These are phyloP conservation scores for Ceratobasidium sp. DNA, from an alignment of 1,284 basidiomycete species.

Conservation along the genomic window DNA sequence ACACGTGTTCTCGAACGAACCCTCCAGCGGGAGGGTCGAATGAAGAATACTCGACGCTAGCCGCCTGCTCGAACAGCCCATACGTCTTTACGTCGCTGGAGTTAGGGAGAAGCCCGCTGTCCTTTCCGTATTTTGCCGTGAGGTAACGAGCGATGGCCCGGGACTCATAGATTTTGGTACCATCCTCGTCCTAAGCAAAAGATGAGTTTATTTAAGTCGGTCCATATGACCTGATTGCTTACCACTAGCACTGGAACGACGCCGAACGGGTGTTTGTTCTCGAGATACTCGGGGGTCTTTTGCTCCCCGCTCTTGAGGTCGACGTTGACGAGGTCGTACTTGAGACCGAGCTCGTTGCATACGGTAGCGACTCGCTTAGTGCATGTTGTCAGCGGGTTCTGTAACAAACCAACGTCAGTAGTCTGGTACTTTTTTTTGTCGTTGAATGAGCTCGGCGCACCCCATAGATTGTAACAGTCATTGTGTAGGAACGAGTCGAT, in stretches of 20 bases:
- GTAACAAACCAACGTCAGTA: too few relatives aligned
- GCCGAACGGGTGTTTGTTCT: constrained; percentile 43
- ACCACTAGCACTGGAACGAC: constrained; percentile 36
- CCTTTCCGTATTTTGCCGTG: constrained; percentile 60
- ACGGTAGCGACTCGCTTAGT: constrained; percentile 45
- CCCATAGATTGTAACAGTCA: too few relatives aligned
- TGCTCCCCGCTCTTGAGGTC: constrained; percentile 42
- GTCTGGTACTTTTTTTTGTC: too few relatives aligned
- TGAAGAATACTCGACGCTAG: constrained; percentile 56
- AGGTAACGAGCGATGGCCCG: constrained; percentile 69
- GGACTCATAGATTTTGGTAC: constrained; percentile 57
- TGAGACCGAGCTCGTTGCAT: constrained; percentile 42
- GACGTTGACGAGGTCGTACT: constrained; percentile 34
- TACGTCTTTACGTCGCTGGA: constrained; percentile 55
- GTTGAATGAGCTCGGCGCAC: too few relatives aligned
- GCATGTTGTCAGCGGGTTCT: constrained; percentile 40
- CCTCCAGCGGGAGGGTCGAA: constrained; percentile 51
- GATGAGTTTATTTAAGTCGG: not conserved
- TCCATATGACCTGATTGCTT: not conserved
- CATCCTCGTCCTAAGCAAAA: constrained; percentile 26
- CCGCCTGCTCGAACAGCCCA: constrained; percentile 56
- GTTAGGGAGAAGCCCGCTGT: constrained; percentile 49
- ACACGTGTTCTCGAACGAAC: constrained; percentile 29
- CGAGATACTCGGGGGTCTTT: constrained; percentile 21
- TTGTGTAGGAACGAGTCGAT: too few relatives aligned